phyloP scores from a whole-genome alignment of 345 rosid genomes.

The Hirschfeldia incana region DNA sequence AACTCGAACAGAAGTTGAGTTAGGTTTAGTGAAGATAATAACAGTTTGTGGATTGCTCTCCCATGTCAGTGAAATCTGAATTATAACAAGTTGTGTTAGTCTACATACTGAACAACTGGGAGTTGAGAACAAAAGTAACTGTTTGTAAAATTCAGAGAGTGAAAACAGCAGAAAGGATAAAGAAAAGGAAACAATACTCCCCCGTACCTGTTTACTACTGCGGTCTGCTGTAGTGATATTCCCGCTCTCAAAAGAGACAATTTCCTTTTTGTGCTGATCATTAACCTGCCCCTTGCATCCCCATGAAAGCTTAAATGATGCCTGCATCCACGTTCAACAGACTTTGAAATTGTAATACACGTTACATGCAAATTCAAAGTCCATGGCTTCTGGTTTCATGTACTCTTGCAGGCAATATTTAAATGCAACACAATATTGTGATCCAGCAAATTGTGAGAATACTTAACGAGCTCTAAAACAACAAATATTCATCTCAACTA shows the following conservation, averaged over 20 bases:
- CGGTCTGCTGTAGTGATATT: constrained; percentile 88
- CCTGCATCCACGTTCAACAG: constrained; percentile 52
- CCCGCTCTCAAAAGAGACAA: constrained; percentile 95
- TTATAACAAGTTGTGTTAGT: constrained; percentile 36
- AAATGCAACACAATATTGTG: constrained; percentile 12
- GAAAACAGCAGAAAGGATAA: not conserved
- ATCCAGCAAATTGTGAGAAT: not conserved
- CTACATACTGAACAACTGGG: constrained; percentile 16
- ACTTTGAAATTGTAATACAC: not conserved
- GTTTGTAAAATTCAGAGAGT: not conserved
- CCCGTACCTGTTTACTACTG: constrained; percentile 83
- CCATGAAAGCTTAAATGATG: constrained; percentile 98
- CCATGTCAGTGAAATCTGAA: constrained; percentile 95
- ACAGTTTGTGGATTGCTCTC: constrained; percentile 88
- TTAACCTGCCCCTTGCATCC: constrained; percentile 76
- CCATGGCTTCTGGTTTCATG: not conserved
- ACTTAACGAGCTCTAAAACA: not conserved
- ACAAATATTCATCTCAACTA: not conserved
- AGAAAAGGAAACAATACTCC: constrained; percentile 3
- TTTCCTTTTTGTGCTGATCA: constrained; percentile 92
- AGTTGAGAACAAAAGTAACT: not conserved
- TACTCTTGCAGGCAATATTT: not conserved
- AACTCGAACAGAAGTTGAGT: constrained; percentile 71
- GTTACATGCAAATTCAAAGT: not conserved
- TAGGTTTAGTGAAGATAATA: constrained; percentile 89